Percentiles rank a stretch among this genome's conserved stretches.
Evolutionary conservation across 2,329 filamentous ascomycete genomes (phyloP).

Genomic region (Aspergillus transmontanensis): DNA sequence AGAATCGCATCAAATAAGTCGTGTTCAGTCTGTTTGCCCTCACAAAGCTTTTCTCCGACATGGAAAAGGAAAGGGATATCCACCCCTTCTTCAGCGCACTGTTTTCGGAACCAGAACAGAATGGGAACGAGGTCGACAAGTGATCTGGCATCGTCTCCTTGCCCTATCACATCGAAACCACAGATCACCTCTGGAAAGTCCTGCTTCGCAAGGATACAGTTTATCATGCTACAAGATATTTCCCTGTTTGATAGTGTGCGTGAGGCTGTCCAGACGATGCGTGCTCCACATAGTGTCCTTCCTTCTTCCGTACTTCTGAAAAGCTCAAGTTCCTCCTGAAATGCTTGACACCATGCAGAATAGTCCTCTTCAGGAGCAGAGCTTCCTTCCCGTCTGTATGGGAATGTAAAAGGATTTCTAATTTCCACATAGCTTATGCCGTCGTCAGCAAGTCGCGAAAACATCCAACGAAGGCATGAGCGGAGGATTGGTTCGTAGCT

Average conservation of each 20-base stretch:
- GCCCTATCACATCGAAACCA: conserved; percentile 87
- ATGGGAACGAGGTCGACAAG: conserved; percentile 78
- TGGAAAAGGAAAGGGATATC: conserved; percentile 96
- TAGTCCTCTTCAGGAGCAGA: conserved; percentile 70
- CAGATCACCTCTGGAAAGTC: conserved; percentile 77
- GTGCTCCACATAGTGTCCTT: conserved; percentile 77
- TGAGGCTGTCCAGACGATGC: conserved; percentile 82
- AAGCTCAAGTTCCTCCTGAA: conserved; percentile 74
- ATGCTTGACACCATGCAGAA: conserved; percentile 68
- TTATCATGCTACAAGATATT: conserved; percentile 80
- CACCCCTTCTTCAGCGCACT: conserved; percentile 74
- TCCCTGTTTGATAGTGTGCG: conserved; percentile 64
- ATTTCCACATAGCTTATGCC: conserved; percentile 85
- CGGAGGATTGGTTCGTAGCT: conserved; percentile 91
- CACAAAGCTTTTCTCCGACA: conserved; percentile 83
- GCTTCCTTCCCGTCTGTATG: conserved; percentile 66
- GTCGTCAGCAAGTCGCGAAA: conserved; percentile 73
- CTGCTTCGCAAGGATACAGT: conserved; percentile 81
- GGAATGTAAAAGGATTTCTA: conserved; percentile 71
- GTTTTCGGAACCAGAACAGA: conserved; percentile 90
- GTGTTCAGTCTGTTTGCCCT: conserved; percentile 73
- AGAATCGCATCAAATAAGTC: conserved; percentile 90
- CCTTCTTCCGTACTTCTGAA: conserved; percentile 75
- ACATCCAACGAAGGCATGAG: conserved; percentile 70
- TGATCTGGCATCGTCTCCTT: conserved; percentile 78